Conservation (phyloP, 495 filamentous ascomycete species). For the Margaritispora aquatica region DNA sequence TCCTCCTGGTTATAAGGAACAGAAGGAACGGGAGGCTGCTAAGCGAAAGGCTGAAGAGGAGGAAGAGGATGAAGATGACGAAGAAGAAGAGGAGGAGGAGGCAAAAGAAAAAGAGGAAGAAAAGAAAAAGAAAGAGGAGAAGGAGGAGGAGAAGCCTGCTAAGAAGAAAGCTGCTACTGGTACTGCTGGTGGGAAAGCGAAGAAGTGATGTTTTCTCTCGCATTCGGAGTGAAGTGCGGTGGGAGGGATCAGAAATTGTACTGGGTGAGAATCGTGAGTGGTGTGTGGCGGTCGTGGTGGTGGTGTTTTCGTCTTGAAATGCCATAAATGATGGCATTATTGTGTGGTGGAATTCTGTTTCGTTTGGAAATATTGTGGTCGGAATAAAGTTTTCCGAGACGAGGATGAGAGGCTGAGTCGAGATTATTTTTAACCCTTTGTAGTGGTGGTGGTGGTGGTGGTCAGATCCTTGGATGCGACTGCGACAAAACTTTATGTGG, state of each 20-base stretch:
- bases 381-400: too few species aligned
- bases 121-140: slow-evolving; percentile 2
- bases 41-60: slow-evolving; percentile 2
- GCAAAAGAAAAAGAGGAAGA: slow-evolving; percentile 3
- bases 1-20: background rate
- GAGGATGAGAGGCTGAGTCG: too few species aligned
- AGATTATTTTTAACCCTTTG: too few species aligned
- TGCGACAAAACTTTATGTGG: too few species aligned
- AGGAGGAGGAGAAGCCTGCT: slow-evolving; percentile 8
- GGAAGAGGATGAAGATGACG: slow-evolving; percentile 7
- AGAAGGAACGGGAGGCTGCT: slow-evolving; percentile 5
- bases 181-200: background rate
- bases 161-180: slow-evolving; percentile 4
- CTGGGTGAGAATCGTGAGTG: background rate
- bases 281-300: background rate
- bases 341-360: too few species aligned
- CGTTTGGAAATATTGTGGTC: too few species aligned
- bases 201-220: background rate
- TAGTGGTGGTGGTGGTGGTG: too few species aligned
- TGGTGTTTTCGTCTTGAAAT: too few species aligned
- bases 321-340: too few species aligned
- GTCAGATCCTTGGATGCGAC: too few species aligned
- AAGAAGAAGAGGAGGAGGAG: too few species aligned
- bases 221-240: background rate
- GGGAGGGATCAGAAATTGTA: too few species aligned